Evolutionary conservation across 2,329 filamentous ascomycete genomes (phyloP).

Genomic region (Domatiomyces catenatus): DNA sequence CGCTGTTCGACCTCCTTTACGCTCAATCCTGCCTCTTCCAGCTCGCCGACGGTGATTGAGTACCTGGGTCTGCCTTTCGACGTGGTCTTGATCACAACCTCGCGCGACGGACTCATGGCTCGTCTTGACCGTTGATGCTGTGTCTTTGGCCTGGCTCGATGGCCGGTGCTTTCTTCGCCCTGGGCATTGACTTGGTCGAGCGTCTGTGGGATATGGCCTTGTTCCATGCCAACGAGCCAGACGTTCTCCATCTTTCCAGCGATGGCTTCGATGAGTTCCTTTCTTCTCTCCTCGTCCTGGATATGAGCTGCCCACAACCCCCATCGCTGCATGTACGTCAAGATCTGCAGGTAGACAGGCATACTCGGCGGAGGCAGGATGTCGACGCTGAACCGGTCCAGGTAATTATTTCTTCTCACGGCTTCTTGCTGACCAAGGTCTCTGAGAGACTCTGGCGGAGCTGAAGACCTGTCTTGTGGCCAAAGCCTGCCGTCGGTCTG

Average conservation of each 20-base stretch:
- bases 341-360: slow-evolving; percentile 8
- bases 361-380: slow-evolving; percentile 5
- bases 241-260: slow-evolving; percentile 10
- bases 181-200: neutral
- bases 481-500: neutral
- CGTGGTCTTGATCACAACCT: neutral
- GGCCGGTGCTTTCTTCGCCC: neutral
- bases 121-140: neutral
- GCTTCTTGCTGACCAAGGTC: neutral
- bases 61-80: neutral
- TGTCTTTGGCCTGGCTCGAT: neutral
- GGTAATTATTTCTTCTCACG: neutral
- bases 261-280: slow-evolving; percentile 9
- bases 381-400: neutral
- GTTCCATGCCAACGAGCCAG: slow-evolving; percentile 8
- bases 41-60: slow-evolving; percentile 12
- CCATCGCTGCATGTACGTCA: slow-evolving; percentile 12
- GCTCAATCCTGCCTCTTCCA: slow-evolving; percentile 10
- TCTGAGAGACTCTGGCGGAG: neutral
- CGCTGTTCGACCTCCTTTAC: slow-evolving; percentile 7
- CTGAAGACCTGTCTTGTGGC: neutral
- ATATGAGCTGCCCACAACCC: slow-evolving; percentile 9
- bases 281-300: slow-evolving; percentile 6
- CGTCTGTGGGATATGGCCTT: neutral
- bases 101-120: neutral